Evolutionary conservation across 441 rosid genomes (phyloP).

Genomic region (Corymbia citriodora): DNA sequence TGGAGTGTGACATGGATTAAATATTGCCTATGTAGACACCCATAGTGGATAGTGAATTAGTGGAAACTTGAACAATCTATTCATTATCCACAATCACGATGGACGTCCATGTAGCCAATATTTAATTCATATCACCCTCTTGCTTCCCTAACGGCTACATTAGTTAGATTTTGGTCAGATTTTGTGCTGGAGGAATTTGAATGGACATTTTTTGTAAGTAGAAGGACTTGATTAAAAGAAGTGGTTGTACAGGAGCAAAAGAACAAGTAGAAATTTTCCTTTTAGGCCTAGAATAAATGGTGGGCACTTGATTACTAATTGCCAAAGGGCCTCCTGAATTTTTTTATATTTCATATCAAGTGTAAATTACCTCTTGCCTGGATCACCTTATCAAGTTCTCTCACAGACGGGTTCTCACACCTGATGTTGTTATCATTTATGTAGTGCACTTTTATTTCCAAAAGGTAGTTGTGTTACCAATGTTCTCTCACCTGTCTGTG

Average conservation of each 20-base stretch:
- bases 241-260: neutral
- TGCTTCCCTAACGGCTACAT: neutral
- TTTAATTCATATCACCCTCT: neutral
- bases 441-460: neutral
- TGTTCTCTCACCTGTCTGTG: conserved; percentile 4
- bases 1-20: neutral
- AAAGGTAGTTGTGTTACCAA: neutral
- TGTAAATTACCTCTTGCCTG: neutral
- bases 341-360: neutral
- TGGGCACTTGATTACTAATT: neutral
- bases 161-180: neutral
- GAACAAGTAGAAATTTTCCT: neutral
- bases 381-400: neutral
- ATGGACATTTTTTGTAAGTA: neutral
- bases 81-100: neutral
- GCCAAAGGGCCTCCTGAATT: neutral
- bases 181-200: neutral
- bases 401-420: neutral
- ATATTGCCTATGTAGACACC: neutral
- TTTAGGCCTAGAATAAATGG: neutral
- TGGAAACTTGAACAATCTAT: neutral
- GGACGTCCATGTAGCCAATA: neutral
- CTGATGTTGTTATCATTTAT: neutral
- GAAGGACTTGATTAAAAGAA: neutral
- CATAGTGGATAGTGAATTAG: neutral